Base-by-base conservation (phyloP, 345 rosid species). In the Syzygium aqueum region DNA sequence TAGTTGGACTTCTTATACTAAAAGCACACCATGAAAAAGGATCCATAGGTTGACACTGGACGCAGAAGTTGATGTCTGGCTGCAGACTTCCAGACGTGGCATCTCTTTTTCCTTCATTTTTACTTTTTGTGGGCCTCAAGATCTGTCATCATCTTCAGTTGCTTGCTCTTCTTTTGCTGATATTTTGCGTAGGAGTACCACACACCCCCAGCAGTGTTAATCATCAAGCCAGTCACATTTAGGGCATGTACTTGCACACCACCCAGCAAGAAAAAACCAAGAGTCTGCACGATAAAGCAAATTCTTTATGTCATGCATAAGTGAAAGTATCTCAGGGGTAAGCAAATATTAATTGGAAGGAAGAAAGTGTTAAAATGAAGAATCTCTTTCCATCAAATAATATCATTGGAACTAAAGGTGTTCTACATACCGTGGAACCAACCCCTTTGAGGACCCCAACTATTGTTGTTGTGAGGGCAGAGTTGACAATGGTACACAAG, bases 401-500 rank as follows among this genome's bases (percentile, higher is more conserved):
- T 15, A n/a, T 51, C 6, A 61, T 37, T 23, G 83, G 52, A 50
- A 51, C 37, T 28, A 53, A 61, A 53, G 30, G 49, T 21, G 40
- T 77, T 49, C 59, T 53, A 94, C 98, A 86, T 90, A 97, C 98
- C 89, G 98, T 96, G 84, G 98, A 96, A 30, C 96, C 99, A 63
- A 97, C 99, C 84, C 99, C 99, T 92, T 97, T 97, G 88, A 96
- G 99, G 86, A 97, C 99, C 87, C 99, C 99, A 56, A 97, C 99
- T 53, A 97, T 97, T 86, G 99, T 97, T 57, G 99, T 97, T 84
- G 99, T 97, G 61, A 97, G 91, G 67, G 99, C 99, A 86, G 99
- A 97, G 92, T 97, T 97, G 90, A 97, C 99, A 85, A 97, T 91
- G 89, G 99, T 97, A 91, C 99, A 97, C 86, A 97, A 92, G 91